Evolutionary conservation across 1,139 yeast genomes (phyloP), one percentile per base, ranked within the genome.

Genomic region (Yamadazyma trypodendri): DNA sequence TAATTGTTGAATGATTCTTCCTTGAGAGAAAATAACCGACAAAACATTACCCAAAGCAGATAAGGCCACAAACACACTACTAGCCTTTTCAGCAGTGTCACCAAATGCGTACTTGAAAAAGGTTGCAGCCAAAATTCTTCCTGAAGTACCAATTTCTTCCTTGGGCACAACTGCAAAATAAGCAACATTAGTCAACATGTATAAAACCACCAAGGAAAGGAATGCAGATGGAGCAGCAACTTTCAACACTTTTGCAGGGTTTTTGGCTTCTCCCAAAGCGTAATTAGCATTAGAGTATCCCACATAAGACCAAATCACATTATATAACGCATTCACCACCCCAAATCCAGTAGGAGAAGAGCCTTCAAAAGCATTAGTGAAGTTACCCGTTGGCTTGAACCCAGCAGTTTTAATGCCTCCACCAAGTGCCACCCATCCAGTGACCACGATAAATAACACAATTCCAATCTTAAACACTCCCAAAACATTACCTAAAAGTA

Each of bases 391-490:
- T 45, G 67, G 39, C 67, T 46, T 56, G 45, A 72, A 75, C 46
- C 60, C 61, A 31, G 75, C 71, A 36, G 66, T 63, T 43, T 77
- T 73, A 45, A 77, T 65, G 17, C 87, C 85, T 25, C 86, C 87
- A 39, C 82, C 87, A 36, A 85, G 69, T 2, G 90, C 94, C 21
- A 83, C 88, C 84, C 89, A 83, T 12, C 95, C 95, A 32, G 87
- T 79, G 32, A 85, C 72, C 22, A 84, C 69, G 46, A 86, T 85
- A 54, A 85, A 72, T 17, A 80, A 51, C 36, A 86, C 79, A 54
- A 85, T 79, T 16, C 67, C 79, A 30, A 86, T 65, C 61, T 86
- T 86, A 72, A 86, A 83, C 10, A 78, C 50, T 42, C 95, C 95
- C 45, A 86, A 65, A 13, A 75, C 49, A 57, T 85, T 85, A 53